Evolutionary conservation across 1,284 basidiomycete genomes (phyloP).

Genomic region (Xanthoconium separans): DNA sequence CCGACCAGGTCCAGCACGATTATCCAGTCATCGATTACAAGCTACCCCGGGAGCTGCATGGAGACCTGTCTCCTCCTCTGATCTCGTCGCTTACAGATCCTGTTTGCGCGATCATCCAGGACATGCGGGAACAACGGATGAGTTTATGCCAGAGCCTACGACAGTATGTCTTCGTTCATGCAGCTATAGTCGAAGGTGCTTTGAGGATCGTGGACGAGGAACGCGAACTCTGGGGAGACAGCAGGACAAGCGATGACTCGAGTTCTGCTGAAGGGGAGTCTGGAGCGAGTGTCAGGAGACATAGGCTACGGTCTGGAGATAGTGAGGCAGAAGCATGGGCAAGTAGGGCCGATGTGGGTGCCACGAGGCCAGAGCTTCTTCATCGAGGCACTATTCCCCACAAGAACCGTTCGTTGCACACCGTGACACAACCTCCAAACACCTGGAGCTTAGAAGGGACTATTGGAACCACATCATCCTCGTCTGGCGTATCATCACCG

Average conservation of each 20-base stretch:
- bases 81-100: slow-evolving; percentile 70
- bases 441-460: slow-evolving; percentile 12
- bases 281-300: background rate
- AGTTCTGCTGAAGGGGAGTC: slow-evolving; percentile 20
- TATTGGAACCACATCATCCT: slow-evolving; percentile 11
- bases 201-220: slow-evolving; percentile 79
- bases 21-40: slow-evolving; percentile 48
- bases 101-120: slow-evolving; percentile 74
- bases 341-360: slow-evolving; percentile 1
- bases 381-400: slow-evolving; percentile 1
- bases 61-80: slow-evolving; percentile 50
- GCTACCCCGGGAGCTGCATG: slow-evolving; percentile 57
- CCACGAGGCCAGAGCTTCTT: background rate
- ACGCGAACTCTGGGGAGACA: slow-evolving; percentile 38
- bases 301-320: slow-evolving; percentile 1
- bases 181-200: slow-evolving; percentile 79
- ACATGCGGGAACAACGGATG: slow-evolving; percentile 92
- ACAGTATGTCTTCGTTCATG: slow-evolving; percentile 89
- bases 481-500: slow-evolving; percentile 31
- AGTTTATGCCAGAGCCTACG: slow-evolving; percentile 85
- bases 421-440: slow-evolving; percentile 2
- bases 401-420: slow-evolving; percentile 9
- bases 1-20: slow-evolving; percentile 14
- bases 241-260: slow-evolving; percentile 27
- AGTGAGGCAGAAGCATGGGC: slow-evolving; percentile 11